Base-by-base conservation (phyloP, 208 protist genomes). In the Wallacemonas rigidus region DNA sequence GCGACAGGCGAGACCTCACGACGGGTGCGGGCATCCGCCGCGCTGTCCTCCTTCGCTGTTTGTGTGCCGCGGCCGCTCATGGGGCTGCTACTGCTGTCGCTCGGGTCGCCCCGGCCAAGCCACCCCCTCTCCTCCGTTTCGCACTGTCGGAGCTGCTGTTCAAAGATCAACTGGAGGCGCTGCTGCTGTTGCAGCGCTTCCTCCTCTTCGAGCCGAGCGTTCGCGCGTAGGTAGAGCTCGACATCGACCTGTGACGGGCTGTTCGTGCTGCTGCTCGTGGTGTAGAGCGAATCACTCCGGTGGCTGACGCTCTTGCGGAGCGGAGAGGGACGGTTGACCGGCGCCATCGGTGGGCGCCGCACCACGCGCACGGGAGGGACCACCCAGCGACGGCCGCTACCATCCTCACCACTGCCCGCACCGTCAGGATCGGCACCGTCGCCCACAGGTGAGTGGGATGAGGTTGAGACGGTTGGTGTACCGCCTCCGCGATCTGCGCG, bases 261-360 rank as follows among this genome's bases (percentile, higher is more conserved):
- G 60, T 65, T 50, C 11, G 7, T 65, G 60, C 26, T 51, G 60
- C 60, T 65, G 60, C 41, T 48, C 60, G 60, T 65, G 6, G 60
- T 65, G 60, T 65, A 65, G 60, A 65, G 60, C 8, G 60, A 65
- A 41, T 65, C 60, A 41, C 60, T 65, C 41, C 60, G 60, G 43
- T 53, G 60, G 43, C 60, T 65, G 6, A 15, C 11, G 60, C 60
- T 65, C 26, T 65, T 65, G 36, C 60, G 60, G 12, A 65, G 60
- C 12, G 60, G 60, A 15, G 60, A 65, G 5, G 60, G 60, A 6
- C 60, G 60, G 26, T 65, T 65, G 11, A 65, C 60, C 44, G 60
- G 60, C 3, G 60, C 60, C 6, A 65, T 65, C 38, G 60, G 60
- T 4, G 60, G 60, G 15, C 60, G 60, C 3, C 60, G 60, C 60